Conservation (phyloP, 1,139 yeast species). For the Yamadazyma dushanensis region DNA sequence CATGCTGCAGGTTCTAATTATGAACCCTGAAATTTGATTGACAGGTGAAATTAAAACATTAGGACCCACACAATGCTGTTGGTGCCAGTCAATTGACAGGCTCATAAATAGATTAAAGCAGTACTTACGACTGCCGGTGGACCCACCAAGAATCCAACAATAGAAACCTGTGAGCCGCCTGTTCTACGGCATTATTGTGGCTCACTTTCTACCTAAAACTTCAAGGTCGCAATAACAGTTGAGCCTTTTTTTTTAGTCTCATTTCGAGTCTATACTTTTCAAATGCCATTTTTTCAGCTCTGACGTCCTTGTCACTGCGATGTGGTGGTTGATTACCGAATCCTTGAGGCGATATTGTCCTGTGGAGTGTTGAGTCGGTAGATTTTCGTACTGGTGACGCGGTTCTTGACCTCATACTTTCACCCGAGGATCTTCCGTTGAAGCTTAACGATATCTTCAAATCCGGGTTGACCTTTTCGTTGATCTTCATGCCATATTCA, state of each 20-base stretch:
- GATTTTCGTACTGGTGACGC: background rate
- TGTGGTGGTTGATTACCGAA: slow-evolving; percentile 12
- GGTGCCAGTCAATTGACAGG: too few relatives aligned
- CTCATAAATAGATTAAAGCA: too few relatives aligned
- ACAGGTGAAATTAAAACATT: too few relatives aligned
- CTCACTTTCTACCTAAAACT: background rate
- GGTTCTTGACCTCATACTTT: slow-evolving; percentile 2
- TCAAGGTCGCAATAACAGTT: slow-evolving; percentile 16
- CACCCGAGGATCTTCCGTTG: slow-evolving; percentile 18
- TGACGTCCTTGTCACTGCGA: slow-evolving; percentile 4
- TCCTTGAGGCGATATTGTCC: background rate
- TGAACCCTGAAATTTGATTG: too few relatives aligned
- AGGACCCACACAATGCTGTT: too few relatives aligned
- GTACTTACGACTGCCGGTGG: too few relatives aligned
- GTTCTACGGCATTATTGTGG: too few relatives aligned
- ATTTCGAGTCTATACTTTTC: slow-evolving; percentile 45
- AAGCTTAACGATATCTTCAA: slow-evolving; percentile 35
- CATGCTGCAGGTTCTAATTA: too few relatives aligned
- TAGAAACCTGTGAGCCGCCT: too few relatives aligned
- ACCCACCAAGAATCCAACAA: too few relatives aligned
- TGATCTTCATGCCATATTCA: slow-evolving; percentile 39
- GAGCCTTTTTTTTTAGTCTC: slow-evolving; percentile 46
- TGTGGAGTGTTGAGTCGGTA: slow-evolving; percentile 2
- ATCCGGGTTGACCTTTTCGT: slow-evolving; percentile 36
- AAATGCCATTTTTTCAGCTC: slow-evolving; percentile 39